phyloP scores from a whole-genome alignment of 2,329 filamentous ascomycete species.

The Colletotrichum theobromicola region DNA sequence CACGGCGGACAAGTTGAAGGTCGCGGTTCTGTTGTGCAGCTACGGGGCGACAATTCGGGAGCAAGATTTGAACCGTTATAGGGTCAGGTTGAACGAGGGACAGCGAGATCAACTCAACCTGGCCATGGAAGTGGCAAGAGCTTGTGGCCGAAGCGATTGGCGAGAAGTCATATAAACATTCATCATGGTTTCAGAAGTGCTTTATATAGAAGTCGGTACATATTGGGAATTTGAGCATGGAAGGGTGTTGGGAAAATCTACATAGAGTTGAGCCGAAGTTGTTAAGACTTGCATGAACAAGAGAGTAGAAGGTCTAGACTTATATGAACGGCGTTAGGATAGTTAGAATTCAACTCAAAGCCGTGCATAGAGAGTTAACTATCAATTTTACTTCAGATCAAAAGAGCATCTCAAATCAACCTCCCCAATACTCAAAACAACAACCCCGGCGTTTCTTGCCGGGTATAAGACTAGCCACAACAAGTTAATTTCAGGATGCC shows the following conservation, averaged over 20 bases:
- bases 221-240: not conserved
- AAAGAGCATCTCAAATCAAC: not conserved
- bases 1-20: not conserved
- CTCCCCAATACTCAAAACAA: not conserved
- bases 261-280: not conserved
- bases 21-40: not conserved
- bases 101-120: not conserved
- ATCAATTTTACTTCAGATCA: not conserved
- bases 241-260: not conserved
- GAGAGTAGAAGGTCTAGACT: not conserved
- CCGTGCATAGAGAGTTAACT: not conserved
- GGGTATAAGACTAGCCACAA: not conserved
- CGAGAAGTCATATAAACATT: not conserved
- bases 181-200: not conserved
- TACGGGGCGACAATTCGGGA: not conserved
- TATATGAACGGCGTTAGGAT: rapidly evolving
- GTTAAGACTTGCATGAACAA: not conserved
- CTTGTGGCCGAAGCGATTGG: not conserved
- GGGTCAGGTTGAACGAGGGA: not conserved
- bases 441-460: not conserved
- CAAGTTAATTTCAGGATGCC: not conserved
- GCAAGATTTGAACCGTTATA: not conserved
- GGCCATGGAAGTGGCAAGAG: not conserved
- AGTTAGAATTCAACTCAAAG: not conserved
- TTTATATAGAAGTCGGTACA: not conserved